These are phyloP conservation scores for Cornus suecica DNA, from an alignment of 148 eudicot genomes.

Conservation along the genomic window DNA sequence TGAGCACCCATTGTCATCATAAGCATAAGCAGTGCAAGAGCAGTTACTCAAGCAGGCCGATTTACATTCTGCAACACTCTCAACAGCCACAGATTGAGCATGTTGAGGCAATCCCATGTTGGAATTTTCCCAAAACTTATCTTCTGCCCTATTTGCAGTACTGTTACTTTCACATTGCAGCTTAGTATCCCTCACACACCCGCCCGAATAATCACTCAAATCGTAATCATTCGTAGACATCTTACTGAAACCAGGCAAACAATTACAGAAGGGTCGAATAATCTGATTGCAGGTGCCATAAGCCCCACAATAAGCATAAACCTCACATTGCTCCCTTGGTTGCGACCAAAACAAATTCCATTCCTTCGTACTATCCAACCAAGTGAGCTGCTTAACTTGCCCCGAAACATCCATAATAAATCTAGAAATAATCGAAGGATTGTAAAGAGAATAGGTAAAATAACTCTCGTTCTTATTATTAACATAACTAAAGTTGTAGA, in stretches of 20 bases:
- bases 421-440: constrained; percentile 37
- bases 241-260: constrained; percentile 34
- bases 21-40: constrained; percentile 41
- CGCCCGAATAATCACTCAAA: constrained; percentile 49
- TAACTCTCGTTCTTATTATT: constrained; percentile 50
- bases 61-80: constrained; percentile 22
- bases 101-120: constrained; percentile 30
- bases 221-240: constrained; percentile 30
- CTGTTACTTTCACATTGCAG: constrained; percentile 32
- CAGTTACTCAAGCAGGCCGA: constrained; percentile 32
- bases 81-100: constrained; percentile 5
- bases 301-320: constrained; percentile 51
- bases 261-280: constrained; percentile 37
- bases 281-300: constrained; percentile 44
- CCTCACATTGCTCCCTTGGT: constrained; percentile 55
- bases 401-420: constrained; percentile 56
- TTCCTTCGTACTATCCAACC: constrained; percentile 28
- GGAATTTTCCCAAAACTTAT: constrained; percentile 21
- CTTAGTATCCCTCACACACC: constrained; percentile 34
- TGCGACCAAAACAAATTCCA: constrained; percentile 66
- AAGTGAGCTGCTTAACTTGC: constrained; percentile 37
- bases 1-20: constrained; percentile 22
- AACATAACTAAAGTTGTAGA: constrained; percentile 47
- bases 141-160: constrained; percentile 19
- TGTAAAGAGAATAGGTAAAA: constrained; percentile 37